Evolutionary conservation across 1,284 basidiomycete genomes (phyloP), one percentile per base, ranked within the genome.

Genomic region (Cystobasidiaceae sp.): DNA sequence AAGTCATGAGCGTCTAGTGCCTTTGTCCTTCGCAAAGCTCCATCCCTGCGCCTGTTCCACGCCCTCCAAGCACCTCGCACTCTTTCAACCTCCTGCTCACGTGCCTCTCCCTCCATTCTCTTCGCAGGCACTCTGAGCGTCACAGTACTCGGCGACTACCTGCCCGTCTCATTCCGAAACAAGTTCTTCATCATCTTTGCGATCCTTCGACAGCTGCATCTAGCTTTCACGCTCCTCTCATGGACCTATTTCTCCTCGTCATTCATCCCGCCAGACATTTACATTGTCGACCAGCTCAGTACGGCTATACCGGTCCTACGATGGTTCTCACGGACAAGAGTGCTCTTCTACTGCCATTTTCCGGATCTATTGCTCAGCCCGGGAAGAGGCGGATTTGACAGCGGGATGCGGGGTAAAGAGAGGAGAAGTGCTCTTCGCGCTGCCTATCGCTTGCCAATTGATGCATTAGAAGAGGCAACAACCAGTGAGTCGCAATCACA

Each of bases 261-360:
- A 37, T 55, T 67, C 54, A 68, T 68, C 13, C 71, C 72, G 0
- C 78, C 75, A 59, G 94, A 98, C 74, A 84, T 97, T 28, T 93
- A 87, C 79, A 86, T 98, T 67, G 87, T 97, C 17, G 96, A 98
- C 78, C 94, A 97, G 76, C 84, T 97, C 21, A 90, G 90, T 1
- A 90, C 91, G 1, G 91, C 88, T 67, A 82, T 97, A 19, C 94
- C 94, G 0, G 80, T 94, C 68, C 80, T 98, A 1, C 83, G 89
- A 13, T 76, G 81, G 56, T 75, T 89, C 9, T 83, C 82, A 2
- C 80, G 81, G 11, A 89, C 84, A 9, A 84, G 90, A 1, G 88
- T 96, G 25, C 85, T 98, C 17, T 98, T 97, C 78, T 98, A 98
- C 77, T 96, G 93, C 73, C 94, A 98, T 77, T 98, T 97, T 73